Percentiles rank a stretch among this genome's conserved stretches.
These are phyloP conservation scores for Apiotrichum mycotoxinovorans DNA, from an alignment of 1,284 basidiomycete species.

Conservation along the genomic window DNA sequence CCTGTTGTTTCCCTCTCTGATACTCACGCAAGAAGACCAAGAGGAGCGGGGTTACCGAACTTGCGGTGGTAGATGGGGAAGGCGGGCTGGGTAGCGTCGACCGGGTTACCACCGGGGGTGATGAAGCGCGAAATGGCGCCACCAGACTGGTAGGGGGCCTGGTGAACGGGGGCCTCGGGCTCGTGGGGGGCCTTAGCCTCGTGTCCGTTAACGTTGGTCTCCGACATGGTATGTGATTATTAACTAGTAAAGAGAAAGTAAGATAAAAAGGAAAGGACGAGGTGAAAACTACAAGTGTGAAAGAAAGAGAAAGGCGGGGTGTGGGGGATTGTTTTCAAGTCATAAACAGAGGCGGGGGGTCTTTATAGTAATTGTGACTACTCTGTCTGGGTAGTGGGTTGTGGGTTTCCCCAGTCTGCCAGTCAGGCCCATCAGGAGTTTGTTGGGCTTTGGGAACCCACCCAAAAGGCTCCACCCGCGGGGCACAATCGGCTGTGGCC, in stretches of 20 bases:
- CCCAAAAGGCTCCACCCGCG: not conserved
- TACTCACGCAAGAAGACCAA: constrained; percentile 50
- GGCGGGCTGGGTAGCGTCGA: constrained; percentile 31
- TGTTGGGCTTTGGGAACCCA: too few species aligned
- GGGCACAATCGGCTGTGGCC: not conserved
- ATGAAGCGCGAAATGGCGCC: constrained; percentile 21
- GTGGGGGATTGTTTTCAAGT: too few species aligned
- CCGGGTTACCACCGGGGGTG: constrained; percentile 24
- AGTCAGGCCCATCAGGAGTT: too few species aligned
- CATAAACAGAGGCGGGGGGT: too few species aligned
- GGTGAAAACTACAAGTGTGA: not conserved
- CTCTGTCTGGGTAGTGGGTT: not conserved
- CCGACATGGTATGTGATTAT: constrained; percentile 12
- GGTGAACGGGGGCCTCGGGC: not conserved
- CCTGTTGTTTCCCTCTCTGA: not conserved
- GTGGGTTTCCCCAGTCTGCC: too few species aligned
- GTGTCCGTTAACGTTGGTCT: constrained; percentile 7
- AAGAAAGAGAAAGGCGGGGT: too few species aligned
- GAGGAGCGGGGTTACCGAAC: constrained; percentile 56
- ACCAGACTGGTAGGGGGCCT: constrained; percentile 13
- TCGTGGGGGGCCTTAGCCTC: constrained; percentile 11
- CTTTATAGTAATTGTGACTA: too few species aligned
- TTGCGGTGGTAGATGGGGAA: constrained; percentile 50
- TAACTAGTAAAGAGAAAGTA: not conserved
- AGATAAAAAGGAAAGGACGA: not conserved